These are phyloP conservation scores for Adansonia grandidieri DNA, from an alignment of 441 rosid species.

Conservation along the genomic window DNA sequence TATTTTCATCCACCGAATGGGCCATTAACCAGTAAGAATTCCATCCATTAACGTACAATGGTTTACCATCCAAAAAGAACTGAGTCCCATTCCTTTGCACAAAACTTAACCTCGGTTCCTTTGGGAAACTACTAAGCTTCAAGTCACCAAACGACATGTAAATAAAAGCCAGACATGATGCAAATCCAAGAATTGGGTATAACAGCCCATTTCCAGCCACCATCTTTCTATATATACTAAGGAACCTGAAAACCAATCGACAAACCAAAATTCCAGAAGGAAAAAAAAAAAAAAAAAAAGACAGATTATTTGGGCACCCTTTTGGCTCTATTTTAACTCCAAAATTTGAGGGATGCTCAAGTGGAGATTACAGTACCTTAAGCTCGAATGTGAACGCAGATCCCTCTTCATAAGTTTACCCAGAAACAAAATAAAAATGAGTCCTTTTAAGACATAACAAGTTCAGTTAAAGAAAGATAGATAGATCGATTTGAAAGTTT, in stretches of 20 bases:
- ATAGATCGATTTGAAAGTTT: neutral
- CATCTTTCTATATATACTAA: constrained; percentile 37
- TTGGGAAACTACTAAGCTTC: constrained; percentile 38
- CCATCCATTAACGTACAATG: constrained; percentile 83
- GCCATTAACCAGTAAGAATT: constrained; percentile 98
- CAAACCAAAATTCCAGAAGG: constrained; percentile 13
- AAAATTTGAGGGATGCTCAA: constrained; percentile 32
- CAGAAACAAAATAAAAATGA: neutral
- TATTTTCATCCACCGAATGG: constrained; percentile 70
- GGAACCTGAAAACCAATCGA: constrained; percentile 21
- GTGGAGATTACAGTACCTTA: constrained; percentile 24
- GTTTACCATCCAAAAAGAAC: constrained; percentile 65
- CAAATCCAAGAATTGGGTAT: constrained; percentile 77
- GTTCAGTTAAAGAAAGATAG: neutral
- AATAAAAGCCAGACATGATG: constrained; percentile 68
- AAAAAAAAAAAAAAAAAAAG: constrained; percentile 16
- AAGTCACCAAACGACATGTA: constrained; percentile 84
- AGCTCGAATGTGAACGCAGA: constrained; percentile 27
- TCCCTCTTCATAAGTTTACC: constrained; percentile 27
- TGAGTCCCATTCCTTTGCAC: constrained; percentile 75
- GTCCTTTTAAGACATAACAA: neutral
- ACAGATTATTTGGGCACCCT: constrained; percentile 25
- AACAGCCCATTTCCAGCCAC: constrained; percentile 60
- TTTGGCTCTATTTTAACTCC: constrained; percentile 30
- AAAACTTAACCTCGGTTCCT: constrained; percentile 50